Evolutionary conservation across 2,329 filamentous ascomycete species (phyloP).

Genomic region (Lachnellula occidentalis): DNA sequence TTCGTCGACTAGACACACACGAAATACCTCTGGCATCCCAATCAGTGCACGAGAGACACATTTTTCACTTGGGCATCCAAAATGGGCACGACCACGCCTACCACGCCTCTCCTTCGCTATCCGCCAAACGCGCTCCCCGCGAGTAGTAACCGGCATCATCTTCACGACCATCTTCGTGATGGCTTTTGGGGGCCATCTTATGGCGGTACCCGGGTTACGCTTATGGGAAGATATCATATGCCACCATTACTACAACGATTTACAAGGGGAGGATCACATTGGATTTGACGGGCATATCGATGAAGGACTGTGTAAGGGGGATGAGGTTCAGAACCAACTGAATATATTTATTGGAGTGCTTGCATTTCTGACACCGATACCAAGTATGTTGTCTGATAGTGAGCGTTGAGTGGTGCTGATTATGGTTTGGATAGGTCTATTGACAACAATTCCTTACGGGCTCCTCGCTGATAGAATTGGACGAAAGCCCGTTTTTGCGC

Average conservation of each 20-base stretch:
- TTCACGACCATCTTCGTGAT: constrained; percentile 30
- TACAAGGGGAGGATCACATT: constrained; percentile 20
- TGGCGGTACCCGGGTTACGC: constrained; percentile 31
- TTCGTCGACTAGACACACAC: background rate
- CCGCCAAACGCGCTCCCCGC: constrained; percentile 19
- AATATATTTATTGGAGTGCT: constrained; percentile 33
- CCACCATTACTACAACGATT: constrained; percentile 32
- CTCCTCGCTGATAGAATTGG: constrained; percentile 33
- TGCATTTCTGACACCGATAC: constrained; percentile 28
- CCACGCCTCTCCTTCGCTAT: background rate
- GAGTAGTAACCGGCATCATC: constrained; percentile 31
- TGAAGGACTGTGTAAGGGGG: constrained; percentile 34
- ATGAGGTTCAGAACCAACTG: constrained; percentile 33
- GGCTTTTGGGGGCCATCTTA: constrained; percentile 28
- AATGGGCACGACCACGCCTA: background rate
- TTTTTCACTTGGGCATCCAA: background rate
- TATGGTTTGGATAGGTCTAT: constrained; percentile 21
- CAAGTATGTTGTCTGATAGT: constrained; percentile 21
- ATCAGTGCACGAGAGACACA: no score
- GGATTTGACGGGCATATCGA: constrained; percentile 28
- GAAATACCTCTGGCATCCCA: background rate
- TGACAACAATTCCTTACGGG: constrained; percentile 36
- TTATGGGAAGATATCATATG: constrained; percentile 38
- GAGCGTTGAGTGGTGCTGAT: background rate
- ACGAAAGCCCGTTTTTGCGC: constrained; percentile 5